Base-by-base conservation (phyloP, 345 rosid species). In the Eutrema japonicum region DNA sequence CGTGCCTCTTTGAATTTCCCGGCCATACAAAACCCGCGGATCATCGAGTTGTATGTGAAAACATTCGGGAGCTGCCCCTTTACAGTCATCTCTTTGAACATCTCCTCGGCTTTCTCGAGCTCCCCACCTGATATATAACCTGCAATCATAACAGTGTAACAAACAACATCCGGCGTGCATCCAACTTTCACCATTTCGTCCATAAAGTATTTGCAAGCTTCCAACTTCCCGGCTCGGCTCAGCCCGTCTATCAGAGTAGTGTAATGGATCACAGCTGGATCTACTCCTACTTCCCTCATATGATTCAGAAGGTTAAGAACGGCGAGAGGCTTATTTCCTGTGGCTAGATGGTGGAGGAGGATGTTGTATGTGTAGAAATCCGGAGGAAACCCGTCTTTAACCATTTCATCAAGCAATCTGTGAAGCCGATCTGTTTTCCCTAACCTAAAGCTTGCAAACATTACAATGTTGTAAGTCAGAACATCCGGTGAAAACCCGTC, bases 181-280 rank as follows among this genome's bases (percentile, higher is more conserved):
- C 97, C 89, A 53, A 72, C 79, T 77, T 82, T 88, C 64, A 78
- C 68, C 96, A 88, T 87, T 77, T 88, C 90, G 60, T 92, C 85
- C 36, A 88, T 92, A 81, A 91, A 89, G 68, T 86, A 84, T 43
- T 84, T 63, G 84, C 96, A 95, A 58, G 86, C 96, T 52, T 88
- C 96, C 56, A 92, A 74, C 83, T 92, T 90, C 69, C 99, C 96
- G 10, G 92, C 96, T 55, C 96, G 83, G 71, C 99, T 87, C 53
- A 95, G 65, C 59, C 96, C 97, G 64, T 95, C 97, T 54, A 92
- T 87, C 79, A 95, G 77, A 10, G 93, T 91, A 8, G 97, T 89
- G 81, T 81, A 86, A 82, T 92, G 97, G 78, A 87, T 88, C 30
- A 85, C 87, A 61, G 70, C 74, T 1, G 97, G 96, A 26, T 81